Conservation (phyloP, 2,329 filamentous ascomycete genomes). For the Stachybotrys echinatus region DNA sequence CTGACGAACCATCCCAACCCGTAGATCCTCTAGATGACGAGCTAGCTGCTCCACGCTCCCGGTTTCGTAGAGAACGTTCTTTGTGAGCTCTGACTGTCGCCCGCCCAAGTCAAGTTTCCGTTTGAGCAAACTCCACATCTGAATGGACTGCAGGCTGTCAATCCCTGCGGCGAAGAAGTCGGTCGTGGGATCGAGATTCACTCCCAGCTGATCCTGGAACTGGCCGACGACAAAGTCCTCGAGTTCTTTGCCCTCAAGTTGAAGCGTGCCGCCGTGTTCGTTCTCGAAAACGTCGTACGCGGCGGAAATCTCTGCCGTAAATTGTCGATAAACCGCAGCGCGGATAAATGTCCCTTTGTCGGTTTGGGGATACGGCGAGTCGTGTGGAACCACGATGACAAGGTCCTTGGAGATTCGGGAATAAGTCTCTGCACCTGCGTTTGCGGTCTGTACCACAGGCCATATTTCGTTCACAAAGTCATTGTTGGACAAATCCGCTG, state of each 20-base stretch:
- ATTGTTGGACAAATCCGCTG: constrained; percentile 31
- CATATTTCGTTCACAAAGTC: constrained; percentile 43
- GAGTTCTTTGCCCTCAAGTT: background rate
- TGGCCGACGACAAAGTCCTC: background rate
- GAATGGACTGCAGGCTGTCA: constrained; percentile 54
- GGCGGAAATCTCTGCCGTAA: constrained; percentile 36
- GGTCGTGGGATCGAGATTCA: constrained; percentile 23
- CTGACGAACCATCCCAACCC: background rate
- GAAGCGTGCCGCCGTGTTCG: background rate
- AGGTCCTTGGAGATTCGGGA: constrained; percentile 49
- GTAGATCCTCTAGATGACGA: constrained; percentile 21
- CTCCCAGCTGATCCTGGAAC: background rate
- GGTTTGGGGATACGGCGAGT: constrained; percentile 39
- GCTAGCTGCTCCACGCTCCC: constrained; percentile 31
- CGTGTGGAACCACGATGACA: constrained; percentile 39
- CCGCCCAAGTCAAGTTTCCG: constrained; percentile 29
- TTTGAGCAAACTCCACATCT: constrained; percentile 35
- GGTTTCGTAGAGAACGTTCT: constrained; percentile 36
- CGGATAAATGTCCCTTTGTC: constrained; percentile 53
- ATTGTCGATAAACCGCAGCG: constrained; percentile 39
- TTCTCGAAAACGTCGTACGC: constrained; percentile 22
- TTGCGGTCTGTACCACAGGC: constrained; percentile 45
- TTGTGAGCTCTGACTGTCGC: constrained; percentile 13
- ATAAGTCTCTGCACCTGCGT: constrained; percentile 44
- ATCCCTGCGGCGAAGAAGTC: constrained; percentile 56